Conservation (phyloP, 139 green algal species). For the Raphidocelis subcapitata region DNA sequence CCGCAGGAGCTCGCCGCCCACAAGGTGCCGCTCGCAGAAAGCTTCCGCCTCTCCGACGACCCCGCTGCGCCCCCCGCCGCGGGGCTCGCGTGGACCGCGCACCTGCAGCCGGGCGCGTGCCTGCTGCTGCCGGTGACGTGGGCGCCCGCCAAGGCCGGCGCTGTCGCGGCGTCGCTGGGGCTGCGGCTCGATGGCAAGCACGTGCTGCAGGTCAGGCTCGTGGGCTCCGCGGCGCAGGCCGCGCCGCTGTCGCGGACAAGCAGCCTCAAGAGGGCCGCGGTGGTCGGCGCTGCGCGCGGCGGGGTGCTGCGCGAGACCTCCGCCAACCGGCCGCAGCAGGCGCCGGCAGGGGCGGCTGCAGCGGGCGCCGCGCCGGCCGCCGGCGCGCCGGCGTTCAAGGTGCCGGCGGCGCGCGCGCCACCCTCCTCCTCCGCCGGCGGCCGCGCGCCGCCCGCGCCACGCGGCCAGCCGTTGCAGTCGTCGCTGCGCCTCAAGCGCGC, state of each 20-base stretch:
- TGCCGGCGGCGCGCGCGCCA: not conserved
- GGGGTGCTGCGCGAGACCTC: not conserved
- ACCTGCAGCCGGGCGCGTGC: slow-evolving; percentile 2
- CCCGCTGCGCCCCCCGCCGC: slow-evolving; percentile 8
- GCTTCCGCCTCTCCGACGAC: slow-evolving; percentile 22
- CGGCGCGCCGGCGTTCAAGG: slow-evolving; percentile 9
- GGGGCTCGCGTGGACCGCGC: slow-evolving; percentile 13
- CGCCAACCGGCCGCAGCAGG: not conserved
- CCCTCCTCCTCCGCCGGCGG: not conserved
- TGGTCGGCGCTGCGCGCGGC: not conserved
- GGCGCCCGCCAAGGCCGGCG: slow-evolving; percentile 2
- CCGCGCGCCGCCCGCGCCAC: not conserved
- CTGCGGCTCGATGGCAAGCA: slow-evolving; percentile 26
- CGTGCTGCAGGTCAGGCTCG: slow-evolving; percentile 20
- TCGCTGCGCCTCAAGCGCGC: not conserved
- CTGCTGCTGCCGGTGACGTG: slow-evolving; percentile 24
- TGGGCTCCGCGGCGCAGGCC: slow-evolving; percentile 10
- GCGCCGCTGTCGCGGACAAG: not conserved
- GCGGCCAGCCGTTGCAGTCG: not conserved
- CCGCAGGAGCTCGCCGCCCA: slow-evolving; percentile 14
- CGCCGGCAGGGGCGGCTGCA: not conserved
- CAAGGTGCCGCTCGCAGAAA: slow-evolving; percentile 18
- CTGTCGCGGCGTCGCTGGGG: not conserved
- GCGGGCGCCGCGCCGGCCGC: not conserved
- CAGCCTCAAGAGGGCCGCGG: not conserved